Evolutionary conservation across 164 flowering plant genomes (phyloP), one percentile per base, ranked within the genome.

Genomic region (Chimonanthus praecox): DNA sequence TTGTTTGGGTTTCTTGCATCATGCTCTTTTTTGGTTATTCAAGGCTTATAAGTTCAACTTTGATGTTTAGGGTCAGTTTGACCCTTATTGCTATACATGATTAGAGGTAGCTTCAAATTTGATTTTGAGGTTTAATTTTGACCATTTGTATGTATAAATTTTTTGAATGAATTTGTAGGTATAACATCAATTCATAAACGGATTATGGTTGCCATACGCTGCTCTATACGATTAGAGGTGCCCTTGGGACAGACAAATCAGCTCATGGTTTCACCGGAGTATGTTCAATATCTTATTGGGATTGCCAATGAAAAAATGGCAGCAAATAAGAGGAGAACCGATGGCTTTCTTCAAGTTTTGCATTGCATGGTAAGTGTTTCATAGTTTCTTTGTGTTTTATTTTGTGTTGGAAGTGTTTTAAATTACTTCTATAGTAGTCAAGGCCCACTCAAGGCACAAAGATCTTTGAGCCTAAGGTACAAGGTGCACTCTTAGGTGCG

Each of bases 191-290:
- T 81, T 0, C 48, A 74, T 21, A 90, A 87, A 81, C 85, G 97
- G 20, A 88, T 90, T 46, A 94, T 94, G 51, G 80, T 92, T 8
- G 97, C 89, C 1, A 82, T 92, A 3, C 82, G 97, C 48, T 88
- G 97, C 69, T 92, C 98, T 8, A 88, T 94, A n/a, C 76, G 96
- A 49, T 11, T 94, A 78, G 98, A 94, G 80, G 94, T 94, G 70
- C 98, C 97, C 20, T 74, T 94, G 71, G 97, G 98, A 3, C 79
- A 77, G 60, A 75, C 62, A 0, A 73, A 71, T 7, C 51, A 75
- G 71, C 65, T 92, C 46, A 72, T 87, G 86, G 98, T 90, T 68
- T 80, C 89, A 13, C 76, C 73, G 0, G 94, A 90, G 79, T 92
- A 88, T 74, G 88, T 90, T 58, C 72, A 82, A 82, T 92, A 78